Percentiles rank a stretch among this genome's conserved stretches.
phyloP scores from a whole-genome alignment of 352 stramenopile genomes.

The Globisporangium middletonii region DNA sequence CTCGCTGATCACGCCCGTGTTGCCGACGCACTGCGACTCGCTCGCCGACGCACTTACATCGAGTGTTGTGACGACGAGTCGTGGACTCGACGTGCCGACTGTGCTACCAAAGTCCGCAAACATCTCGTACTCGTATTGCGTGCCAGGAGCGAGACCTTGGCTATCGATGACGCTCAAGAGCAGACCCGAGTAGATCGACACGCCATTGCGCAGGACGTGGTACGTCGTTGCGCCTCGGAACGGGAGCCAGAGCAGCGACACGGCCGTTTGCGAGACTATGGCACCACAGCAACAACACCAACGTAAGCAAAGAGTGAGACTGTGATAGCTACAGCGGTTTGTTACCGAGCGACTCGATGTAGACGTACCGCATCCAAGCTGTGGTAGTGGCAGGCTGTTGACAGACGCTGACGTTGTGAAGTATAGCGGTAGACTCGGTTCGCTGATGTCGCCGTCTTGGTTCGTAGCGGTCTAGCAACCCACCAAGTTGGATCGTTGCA shows the following conservation, averaged over 20 bases:
- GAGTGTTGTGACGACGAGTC: constrained; percentile 15
- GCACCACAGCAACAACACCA: not conserved
- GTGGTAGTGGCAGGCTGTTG: constrained; percentile 16
- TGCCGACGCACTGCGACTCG: constrained; percentile 18
- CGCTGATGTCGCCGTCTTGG: constrained; percentile 12
- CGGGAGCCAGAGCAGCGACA: constrained; percentile 39
- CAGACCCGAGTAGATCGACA: constrained; percentile 5
- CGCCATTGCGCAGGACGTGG: constrained; percentile 25
- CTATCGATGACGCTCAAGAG: constrained; percentile 7
- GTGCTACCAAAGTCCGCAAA: constrained; percentile 9
- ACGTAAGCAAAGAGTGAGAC: not conserved
- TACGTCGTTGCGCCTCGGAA: constrained; percentile 36
- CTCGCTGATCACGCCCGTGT: constrained; percentile 22
- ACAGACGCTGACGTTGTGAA: constrained; percentile 17
- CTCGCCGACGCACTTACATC: constrained; percentile 1
- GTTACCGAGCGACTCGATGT: not conserved
- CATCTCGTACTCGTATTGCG: constrained; percentile 20
- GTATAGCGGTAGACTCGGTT: constrained; percentile 18
- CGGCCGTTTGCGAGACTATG: constrained; percentile 26
- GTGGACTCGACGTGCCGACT: constrained; percentile 7
- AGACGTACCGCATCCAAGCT: constrained; percentile 28
- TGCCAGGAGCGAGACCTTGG: constrained; percentile 5
- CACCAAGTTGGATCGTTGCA: not conserved
- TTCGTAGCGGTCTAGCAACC: constrained; percentile 8
- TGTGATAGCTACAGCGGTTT: not conserved